A percentile compares a stretch with the other conserved stretches of the same genome.
Evolutionary conservation across 208 protist species (phyloP).

Genomic region (Leishmania tropica): DNA sequence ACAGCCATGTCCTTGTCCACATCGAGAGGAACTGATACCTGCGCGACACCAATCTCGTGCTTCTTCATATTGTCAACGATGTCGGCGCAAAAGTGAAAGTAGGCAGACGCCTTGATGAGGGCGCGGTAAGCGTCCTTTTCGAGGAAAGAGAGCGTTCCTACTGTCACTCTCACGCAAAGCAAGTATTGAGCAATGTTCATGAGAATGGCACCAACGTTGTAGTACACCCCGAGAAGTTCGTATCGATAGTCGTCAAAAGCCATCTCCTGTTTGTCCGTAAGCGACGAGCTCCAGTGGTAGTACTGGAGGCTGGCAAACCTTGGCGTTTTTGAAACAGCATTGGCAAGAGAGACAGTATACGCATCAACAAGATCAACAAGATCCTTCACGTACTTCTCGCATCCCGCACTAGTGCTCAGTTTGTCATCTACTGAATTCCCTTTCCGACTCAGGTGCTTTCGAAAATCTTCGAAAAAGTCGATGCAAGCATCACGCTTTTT

Average conservation of each 20-base stretch:
- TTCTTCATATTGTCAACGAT: conserved; percentile 44
- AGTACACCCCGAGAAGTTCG: conserved; percentile 68
- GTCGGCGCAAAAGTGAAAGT: conserved; percentile 49
- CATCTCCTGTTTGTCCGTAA: conserved; percentile 41
- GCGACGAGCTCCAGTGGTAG: conserved; percentile 62
- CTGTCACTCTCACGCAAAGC: conserved; percentile 37
- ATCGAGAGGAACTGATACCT: conserved; percentile 43
- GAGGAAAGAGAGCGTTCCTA: conserved; percentile 29
- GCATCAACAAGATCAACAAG: conserved; percentile 35
- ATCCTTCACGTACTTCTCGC: conserved; percentile 39
- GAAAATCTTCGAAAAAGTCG: conserved; percentile 36
- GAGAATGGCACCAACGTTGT: conserved; percentile 54
- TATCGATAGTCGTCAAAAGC: conserved; percentile 76
- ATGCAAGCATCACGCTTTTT: conserved; percentile 39
- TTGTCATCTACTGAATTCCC: conserved; percentile 22
- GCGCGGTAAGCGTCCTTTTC: conserved; percentile 73
- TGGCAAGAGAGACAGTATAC: conserved; percentile 37
- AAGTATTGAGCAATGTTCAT: conserved; percentile 64
- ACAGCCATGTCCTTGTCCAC: conserved; percentile 24
- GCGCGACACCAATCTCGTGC: conserved; percentile 38
- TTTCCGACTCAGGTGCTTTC: conserved; percentile 23
- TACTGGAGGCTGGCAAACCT: conserved; percentile 45
- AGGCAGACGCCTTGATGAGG: conserved; percentile 60
- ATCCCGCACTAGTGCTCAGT: conserved; percentile 12
- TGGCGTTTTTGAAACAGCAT: conserved; percentile 33